Conservation (phyloP, 345 rosid genomes). For the Bruguiera sexangula region DNA sequence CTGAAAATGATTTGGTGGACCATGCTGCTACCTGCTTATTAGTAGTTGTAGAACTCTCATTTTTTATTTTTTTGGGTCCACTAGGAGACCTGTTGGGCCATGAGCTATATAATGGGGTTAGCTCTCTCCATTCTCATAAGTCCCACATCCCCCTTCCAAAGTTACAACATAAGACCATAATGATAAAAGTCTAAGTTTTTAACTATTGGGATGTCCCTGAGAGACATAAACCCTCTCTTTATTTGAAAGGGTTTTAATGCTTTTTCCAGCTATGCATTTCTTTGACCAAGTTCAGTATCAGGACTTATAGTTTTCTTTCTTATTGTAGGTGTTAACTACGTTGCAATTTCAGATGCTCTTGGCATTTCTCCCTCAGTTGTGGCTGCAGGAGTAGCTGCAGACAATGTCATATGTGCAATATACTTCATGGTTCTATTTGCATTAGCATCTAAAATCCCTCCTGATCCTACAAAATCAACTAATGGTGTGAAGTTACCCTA, state of each 20-base stretch:
- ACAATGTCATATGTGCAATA: conserved; percentile 68
- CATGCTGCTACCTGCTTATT: background rate
- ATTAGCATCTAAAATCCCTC: conserved; percentile 60
- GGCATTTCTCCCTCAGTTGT: conserved; percentile 68
- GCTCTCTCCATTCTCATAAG: too few species aligned
- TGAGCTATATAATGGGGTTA: too few species aligned
- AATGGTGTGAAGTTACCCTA: conserved; percentile 32
- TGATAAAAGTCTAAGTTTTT: too few species aligned
- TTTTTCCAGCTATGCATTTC: background rate
- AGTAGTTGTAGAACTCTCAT: too few species aligned
- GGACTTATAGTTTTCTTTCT: background rate
- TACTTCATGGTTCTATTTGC: conserved; percentile 65
- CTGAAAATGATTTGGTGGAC: background rate
- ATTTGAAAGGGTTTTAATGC: background rate
- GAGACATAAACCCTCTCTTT: background rate
- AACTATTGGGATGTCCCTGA: too few species aligned
- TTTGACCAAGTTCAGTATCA: conserved; percentile 1
- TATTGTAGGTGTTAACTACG: conserved; percentile 71
- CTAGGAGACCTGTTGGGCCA: too few species aligned
- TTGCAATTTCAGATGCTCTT: conserved; percentile 82
- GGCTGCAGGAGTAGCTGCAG: conserved; percentile 82
- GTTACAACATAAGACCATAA: too few species aligned
- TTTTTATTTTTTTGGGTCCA: background rate
- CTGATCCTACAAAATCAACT: conserved; percentile 48
- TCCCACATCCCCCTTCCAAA: too few species aligned